Evolutionary conservation across 1,284 basidiomycete species (phyloP).

Genomic region (Pulveroboletus sp.): DNA sequence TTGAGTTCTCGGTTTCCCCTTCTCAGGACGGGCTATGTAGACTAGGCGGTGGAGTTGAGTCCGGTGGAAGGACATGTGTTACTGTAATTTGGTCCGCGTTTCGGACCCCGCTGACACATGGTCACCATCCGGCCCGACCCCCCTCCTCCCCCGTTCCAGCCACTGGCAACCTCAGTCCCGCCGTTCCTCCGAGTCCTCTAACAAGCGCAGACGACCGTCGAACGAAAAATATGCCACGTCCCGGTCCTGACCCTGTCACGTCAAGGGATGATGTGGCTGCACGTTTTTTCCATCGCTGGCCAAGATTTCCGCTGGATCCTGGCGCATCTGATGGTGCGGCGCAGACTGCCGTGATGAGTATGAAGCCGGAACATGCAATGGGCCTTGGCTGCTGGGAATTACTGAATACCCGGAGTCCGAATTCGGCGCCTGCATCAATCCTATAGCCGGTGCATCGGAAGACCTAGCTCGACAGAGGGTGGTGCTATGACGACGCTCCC

Average conservation of each 20-base stretch:
- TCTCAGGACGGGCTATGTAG: background rate
- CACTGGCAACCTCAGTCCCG: background rate
- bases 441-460: constrained; percentile 4
- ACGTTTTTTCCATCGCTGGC: background rate
- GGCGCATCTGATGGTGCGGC: background rate
- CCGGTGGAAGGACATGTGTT: background rate
- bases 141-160: too few relatives aligned
- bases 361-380: background rate
- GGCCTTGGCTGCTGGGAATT: background rate
- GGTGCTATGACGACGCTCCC: constrained; percentile 3
- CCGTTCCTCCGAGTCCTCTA: too few relatives aligned
- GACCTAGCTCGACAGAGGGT: background rate
- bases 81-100: background rate
- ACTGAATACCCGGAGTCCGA: background rate
- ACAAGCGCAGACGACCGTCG: background rate
- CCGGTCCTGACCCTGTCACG: background rate
- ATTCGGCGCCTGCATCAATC: background rate
- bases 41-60: background rate
- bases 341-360: background rate
- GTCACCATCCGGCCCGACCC: too few relatives aligned
- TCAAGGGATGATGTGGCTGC: background rate
- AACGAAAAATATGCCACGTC: background rate
- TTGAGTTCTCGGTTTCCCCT: background rate
- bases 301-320: background rate
- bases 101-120: background rate